phyloP scores from a whole-genome alignment of 371 early-diverging fungal genomes.

The Syncephalastrum contaminatum region DNA sequence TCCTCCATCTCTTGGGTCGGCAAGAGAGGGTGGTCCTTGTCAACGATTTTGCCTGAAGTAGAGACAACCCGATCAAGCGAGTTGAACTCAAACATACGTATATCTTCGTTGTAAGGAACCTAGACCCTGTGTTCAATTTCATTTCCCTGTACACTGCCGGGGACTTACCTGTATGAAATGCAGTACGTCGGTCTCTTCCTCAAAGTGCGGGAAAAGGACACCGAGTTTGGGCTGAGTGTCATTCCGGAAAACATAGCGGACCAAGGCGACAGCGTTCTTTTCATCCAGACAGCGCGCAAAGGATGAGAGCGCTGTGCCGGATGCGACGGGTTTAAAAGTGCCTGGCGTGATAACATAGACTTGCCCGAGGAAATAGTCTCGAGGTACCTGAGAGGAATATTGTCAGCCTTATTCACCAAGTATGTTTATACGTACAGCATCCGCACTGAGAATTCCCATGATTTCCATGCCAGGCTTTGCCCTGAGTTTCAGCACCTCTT shows the following conservation, averaged over 20 bases:
- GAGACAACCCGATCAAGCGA: constrained; percentile 45
- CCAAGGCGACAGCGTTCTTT: constrained; percentile 52
- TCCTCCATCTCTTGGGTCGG: constrained; percentile 51
- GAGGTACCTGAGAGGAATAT: constrained; percentile 45
- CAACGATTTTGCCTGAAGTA: constrained; percentile 36
- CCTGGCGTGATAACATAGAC: constrained; percentile 51
- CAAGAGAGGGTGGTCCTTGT: constrained; percentile 40
- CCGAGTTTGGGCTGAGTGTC: constrained; percentile 65
- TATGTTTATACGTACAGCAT: constrained; percentile 26
- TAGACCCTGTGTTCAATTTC: constrained; percentile 13
- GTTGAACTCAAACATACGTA: constrained; percentile 55
- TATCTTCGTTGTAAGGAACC: constrained; percentile 74
- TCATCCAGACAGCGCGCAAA: constrained; percentile 57
- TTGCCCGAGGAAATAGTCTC: constrained; percentile 56
- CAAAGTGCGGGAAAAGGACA: constrained; percentile 55
- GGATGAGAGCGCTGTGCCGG: constrained; percentile 50
- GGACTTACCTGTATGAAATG: constrained; percentile 57
- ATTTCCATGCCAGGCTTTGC: constrained; percentile 62
- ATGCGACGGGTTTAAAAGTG: constrained; percentile 6
- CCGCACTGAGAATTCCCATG: constrained; percentile 51
- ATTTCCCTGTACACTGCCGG: background rate
- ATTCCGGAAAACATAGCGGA: constrained; percentile 58
- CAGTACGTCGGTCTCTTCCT: constrained; percentile 43
- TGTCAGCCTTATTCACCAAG: background rate
- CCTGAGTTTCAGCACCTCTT: constrained; percentile 53